These are phyloP conservation scores for Aegilops umbellulata DNA, from an alignment of 176 grass and related monocot genomes.

Conservation along the genomic window DNA sequence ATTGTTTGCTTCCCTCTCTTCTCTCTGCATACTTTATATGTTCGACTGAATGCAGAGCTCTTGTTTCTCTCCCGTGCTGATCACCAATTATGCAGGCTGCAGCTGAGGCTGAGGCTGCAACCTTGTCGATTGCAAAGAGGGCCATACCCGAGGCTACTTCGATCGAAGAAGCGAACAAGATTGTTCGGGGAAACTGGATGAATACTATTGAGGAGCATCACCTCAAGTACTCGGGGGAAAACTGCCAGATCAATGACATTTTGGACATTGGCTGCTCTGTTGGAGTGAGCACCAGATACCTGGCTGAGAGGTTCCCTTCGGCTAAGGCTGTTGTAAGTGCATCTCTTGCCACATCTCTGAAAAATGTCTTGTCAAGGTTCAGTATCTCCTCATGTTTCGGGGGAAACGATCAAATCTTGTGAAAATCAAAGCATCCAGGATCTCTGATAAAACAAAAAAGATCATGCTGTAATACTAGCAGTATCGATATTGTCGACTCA, in stretches of 20 bases:
- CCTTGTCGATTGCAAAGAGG: conserved; percentile 82
- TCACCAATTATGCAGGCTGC: conserved; percentile 58
- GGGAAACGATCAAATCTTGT: neutral
- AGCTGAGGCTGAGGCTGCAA: conserved; percentile 80
- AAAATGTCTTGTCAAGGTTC: neutral
- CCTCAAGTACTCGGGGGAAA: conserved; percentile 41
- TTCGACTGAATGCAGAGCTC: neutral
- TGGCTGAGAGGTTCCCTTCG: conserved; percentile 70
- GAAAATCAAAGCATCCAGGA: neutral
- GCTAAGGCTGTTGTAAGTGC: conserved; percentile 62
- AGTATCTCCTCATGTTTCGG: neutral
- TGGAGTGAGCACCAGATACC: conserved; percentile 75
- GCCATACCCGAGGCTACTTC: conserved; percentile 71
- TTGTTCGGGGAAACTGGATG: conserved; percentile 69
- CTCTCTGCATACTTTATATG: neutral
- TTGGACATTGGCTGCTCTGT: conserved; percentile 88
- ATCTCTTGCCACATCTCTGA: neutral
- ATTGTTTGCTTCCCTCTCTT: neutral
- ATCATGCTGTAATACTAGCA: neutral
- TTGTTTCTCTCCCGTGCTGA: neutral
- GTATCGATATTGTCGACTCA: neutral
- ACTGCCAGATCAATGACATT: conserved; percentile 57
- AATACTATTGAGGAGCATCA: conserved; percentile 61
- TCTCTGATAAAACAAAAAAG: no score
- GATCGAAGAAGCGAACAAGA: conserved; percentile 59